phyloP scores from a whole-genome alignment of 768 basidiomycete species.

The Phylloporus sp. region DNA sequence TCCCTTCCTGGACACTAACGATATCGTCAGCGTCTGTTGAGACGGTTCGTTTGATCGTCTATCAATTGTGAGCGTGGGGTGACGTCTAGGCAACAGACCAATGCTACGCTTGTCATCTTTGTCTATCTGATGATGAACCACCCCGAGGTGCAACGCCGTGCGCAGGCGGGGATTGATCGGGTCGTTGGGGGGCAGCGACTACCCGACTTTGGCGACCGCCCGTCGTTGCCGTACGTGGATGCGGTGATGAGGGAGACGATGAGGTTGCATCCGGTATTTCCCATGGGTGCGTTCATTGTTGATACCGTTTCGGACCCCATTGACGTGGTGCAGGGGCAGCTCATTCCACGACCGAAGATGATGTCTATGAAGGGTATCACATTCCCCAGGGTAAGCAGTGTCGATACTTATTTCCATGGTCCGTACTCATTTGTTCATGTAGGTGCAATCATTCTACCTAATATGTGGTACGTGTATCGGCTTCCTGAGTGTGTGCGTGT shows the following conservation, averaged over 20 bases:
- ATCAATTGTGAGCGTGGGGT: constrained; percentile 5
- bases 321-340: constrained; percentile 32
- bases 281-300: constrained; percentile 15
- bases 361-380: constrained; percentile 33
- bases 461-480: constrained; percentile 5
- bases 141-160: no score
- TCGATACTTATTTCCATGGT: no score
- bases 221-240: constrained; percentile 29
- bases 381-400: constrained; percentile 24
- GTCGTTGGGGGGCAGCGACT: no score
- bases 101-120: no score
- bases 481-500: background rate
- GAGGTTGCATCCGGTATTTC: constrained; percentile 27
- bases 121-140: no score
- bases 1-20: background rate
- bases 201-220: no score
- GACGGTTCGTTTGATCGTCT: constrained; percentile 29
- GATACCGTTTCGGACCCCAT: no score
- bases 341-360: constrained; percentile 35
- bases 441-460: constrained; percentile 11
- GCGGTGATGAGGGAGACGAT: constrained; percentile 32
- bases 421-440: background rate
- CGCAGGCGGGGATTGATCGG: no score
- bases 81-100: no score
- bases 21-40: constrained; percentile 26